Conservation (phyloP, 441 rosid genomes). For the Erodium texanum region DNA sequence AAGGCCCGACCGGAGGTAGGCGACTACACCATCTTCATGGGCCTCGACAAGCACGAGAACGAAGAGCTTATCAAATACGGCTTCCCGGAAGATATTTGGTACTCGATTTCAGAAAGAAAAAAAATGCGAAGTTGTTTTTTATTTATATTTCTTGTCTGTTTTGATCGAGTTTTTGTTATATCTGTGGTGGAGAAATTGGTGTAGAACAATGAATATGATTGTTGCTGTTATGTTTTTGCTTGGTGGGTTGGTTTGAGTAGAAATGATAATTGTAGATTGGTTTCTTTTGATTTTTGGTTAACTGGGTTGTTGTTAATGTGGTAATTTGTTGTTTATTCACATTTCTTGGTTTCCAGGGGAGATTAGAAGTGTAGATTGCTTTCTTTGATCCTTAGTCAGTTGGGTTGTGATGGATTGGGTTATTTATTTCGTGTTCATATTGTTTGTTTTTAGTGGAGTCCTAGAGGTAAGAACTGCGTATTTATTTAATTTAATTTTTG, state of each 20-base stretch:
- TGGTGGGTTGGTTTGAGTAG: neutral
- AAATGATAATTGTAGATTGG: neutral
- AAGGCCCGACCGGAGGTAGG: slow-evolving; percentile 91
- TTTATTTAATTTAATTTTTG: too few relatives aligned
- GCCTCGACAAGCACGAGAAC: slow-evolving; percentile 96
- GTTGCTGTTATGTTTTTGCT: too few relatives aligned
- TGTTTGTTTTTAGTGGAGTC: too few relatives aligned
- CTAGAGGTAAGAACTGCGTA: too few relatives aligned
- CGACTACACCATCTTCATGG: slow-evolving; percentile 97
- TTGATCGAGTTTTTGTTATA: too few relatives aligned
- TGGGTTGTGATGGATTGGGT: neutral
- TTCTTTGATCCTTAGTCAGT: neutral
- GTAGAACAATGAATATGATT: too few relatives aligned
- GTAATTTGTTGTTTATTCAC: neutral
- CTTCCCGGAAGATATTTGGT: slow-evolving; percentile 94
- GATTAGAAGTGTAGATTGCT: neutral
- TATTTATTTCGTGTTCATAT: too few relatives aligned
- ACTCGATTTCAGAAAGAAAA: neutral
- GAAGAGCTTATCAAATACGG: slow-evolving; percentile 99
- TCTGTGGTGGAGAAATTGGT: too few relatives aligned
- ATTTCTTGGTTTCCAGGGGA: neutral
- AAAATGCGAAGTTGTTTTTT: neutral
- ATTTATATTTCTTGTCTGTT: neutral
- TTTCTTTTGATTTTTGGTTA: neutral
- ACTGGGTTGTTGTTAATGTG: neutral